Percentiles rank a stretch among this genome's conserved stretches.
These are phyloP conservation scores for Lipomyces mesembrius DNA, from an alignment of 805 yeast species.

Conservation along the genomic window DNA sequence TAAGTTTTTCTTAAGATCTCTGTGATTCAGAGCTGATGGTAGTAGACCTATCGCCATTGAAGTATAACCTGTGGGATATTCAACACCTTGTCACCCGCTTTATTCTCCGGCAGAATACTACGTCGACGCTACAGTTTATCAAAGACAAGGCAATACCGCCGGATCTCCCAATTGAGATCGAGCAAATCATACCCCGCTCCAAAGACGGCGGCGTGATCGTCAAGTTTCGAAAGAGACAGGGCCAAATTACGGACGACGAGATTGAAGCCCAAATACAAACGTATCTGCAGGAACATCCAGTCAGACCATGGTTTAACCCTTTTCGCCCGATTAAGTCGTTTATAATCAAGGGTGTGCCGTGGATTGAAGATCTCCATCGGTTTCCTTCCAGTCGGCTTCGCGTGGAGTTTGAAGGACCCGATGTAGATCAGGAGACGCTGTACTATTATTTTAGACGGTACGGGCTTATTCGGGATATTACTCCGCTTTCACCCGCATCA, in stretches of 20 bases:
- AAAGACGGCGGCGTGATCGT: constrained; percentile 96
- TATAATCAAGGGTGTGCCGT: constrained; percentile 89
- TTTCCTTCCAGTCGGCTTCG: constrained; percentile 67
- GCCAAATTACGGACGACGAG: constrained; percentile 54
- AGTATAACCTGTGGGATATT: constrained; percentile 30
- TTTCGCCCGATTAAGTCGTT: constrained; percentile 59
- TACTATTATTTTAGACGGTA: constrained; percentile 84
- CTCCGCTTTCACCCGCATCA: constrained; percentile 56
- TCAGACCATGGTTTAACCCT: constrained; percentile 47
- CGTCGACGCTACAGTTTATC: constrained; percentile 29
- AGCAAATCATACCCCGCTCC: constrained; percentile 67
- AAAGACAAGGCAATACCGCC: constrained; percentile 39
- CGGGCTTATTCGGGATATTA: constrained; percentile 78
- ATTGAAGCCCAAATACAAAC: constrained; percentile 57
- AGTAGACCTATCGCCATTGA: constrained; percentile 28
- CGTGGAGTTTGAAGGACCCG: constrained; percentile 74
- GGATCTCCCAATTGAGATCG: constrained; percentile 50
- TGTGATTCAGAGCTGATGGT: constrained; percentile 1
- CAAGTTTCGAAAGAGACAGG: constrained; percentile 63
- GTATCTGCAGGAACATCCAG: constrained; percentile 45
- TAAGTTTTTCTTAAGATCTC: constrained; percentile 2
- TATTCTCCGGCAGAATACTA: constrained; percentile 12
- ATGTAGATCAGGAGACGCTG: constrained; percentile 75
- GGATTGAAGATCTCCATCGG: constrained; percentile 92
- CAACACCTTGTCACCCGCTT: constrained; percentile 25